A percentile compares a stretch with the other conserved stretches of the same genome.
Conservation (phyloP, 2,329 filamentous ascomycete genomes). For the Aspergillus cejpii region DNA sequence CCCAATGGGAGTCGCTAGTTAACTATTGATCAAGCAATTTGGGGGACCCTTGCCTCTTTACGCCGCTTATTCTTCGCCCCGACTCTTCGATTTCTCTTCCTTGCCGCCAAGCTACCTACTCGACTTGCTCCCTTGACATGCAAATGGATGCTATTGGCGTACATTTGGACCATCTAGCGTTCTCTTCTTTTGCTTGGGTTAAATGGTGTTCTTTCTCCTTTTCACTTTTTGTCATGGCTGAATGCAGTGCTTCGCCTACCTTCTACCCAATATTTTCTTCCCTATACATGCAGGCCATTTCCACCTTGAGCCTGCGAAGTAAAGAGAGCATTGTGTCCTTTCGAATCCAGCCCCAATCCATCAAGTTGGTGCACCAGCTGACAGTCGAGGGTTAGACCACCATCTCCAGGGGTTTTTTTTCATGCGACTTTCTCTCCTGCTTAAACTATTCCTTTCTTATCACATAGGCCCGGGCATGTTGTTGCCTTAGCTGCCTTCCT, state of each 20-base stretch:
- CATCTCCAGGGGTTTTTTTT: too few relatives aligned
- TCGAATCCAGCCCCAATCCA: too few relatives aligned
- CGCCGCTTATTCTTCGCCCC: constrained; percentile 11
- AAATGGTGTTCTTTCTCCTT: constrained; percentile 25
- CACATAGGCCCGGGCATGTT: constrained; percentile 7
- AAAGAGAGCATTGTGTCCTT: too few relatives aligned
- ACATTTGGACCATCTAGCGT: constrained; percentile 26
- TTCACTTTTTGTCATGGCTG: constrained; percentile 13
- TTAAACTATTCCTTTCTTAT: constrained; percentile 14
- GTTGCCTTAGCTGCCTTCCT: constrained; percentile 17
- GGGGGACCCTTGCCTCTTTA: constrained; percentile 7
- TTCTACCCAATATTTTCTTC: constrained; percentile 7
- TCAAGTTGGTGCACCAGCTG: background rate
- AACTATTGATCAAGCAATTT: constrained; percentile 11
- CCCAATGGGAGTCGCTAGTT: constrained; percentile 38
- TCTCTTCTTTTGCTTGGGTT: constrained; percentile 24
- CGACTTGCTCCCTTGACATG: constrained; percentile 7
- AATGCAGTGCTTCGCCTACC: constrained; percentile 11
- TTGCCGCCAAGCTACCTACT: constrained; percentile 1
- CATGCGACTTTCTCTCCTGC: too few relatives aligned
- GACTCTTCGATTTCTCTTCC: constrained; percentile 4
- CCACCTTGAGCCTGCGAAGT: background rate
- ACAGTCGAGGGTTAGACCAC: background rate
- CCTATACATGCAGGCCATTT: constrained; percentile 1
- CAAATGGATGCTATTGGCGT: constrained; percentile 13